Evolutionary conservation across 306 rosid genomes (phyloP), one percentile per base, ranked within the genome.

Genomic region (Vigna unguiculata): DNA sequence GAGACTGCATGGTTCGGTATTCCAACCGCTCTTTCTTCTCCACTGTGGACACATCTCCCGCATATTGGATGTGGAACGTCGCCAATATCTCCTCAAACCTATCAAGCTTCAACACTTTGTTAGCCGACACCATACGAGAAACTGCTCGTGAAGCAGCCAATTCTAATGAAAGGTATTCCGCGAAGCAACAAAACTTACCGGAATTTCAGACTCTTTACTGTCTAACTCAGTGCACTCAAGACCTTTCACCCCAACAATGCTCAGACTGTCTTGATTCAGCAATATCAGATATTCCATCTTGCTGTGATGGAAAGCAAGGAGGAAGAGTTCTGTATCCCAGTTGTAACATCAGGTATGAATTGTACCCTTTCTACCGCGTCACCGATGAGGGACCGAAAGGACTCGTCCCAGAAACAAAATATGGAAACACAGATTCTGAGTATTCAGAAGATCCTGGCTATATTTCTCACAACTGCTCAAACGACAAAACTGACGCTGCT

Each of bases 31-130:
- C 14, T 7, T 28, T 60, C 66, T 60, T 60, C 22, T 28, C 66
- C 20, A 28, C 65, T 1, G 0, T 59, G 11, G 19, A 14, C 20
- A 28, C 20, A 5, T 0, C 28, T 20, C 15, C 14, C 4, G 4
- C 1, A 5, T 40, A 1, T 2, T 41, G 0, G 0, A 0, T 11
- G 15, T 5, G 0, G 16, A 54, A 21, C 16, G 0, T 1, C 3
- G 30, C 15, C 16, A 1, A 22, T 11, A 30, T 25, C 19, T 24
- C 64, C 38, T 25, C 10, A 19, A 25, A 58, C 64, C 2, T 7
- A 21, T 21, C 32, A 10, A 9, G 36, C 9, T 58, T 58, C 40
- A 58, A 0, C 11, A 7, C 0, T 13, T 12, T 13, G 2, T 5
- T 59, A 41, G 0, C 0, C 6, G 0, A 2, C 41, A 28, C 41